Conservation (phyloP, 768 basidiomycete genomes). For the Phylloporus sp. region DNA sequence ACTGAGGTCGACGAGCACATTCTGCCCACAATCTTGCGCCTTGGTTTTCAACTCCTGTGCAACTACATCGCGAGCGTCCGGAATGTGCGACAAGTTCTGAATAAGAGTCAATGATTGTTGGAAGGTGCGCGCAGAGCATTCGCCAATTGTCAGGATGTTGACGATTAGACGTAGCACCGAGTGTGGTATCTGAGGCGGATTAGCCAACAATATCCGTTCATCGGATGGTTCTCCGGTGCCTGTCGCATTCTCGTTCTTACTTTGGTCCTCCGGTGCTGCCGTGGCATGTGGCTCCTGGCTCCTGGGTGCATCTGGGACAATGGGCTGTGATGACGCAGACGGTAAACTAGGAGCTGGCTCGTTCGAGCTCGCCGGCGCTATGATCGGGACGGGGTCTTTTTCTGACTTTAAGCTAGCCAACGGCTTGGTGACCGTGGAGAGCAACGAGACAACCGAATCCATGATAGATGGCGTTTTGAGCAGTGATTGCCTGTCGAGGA, state of each 20-base stretch:
- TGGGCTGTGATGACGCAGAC: constrained; percentile 3
- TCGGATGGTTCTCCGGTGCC: constrained; percentile 28
- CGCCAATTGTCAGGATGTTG: constrained; percentile 95
- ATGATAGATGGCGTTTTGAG: constrained; percentile 87
- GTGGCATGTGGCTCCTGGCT: constrained; percentile 15
- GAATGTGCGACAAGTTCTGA: constrained; percentile 85
- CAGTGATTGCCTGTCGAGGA: constrained; percentile 83
- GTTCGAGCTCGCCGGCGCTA: constrained; percentile 17
- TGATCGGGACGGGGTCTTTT: constrained; percentile 30
- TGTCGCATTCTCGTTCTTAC: constrained; percentile 18
- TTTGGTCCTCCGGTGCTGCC: constrained; percentile 15
- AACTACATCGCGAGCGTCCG: constrained; percentile 84
- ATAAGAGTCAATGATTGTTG: constrained; percentile 89
- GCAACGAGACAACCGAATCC: constrained; percentile 85
- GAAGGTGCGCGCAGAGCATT: constrained; percentile 96
- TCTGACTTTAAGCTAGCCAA: constrained; percentile 59
- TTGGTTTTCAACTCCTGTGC: constrained; percentile 82
- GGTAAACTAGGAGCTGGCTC: constrained; percentile 8
- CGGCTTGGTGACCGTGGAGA: constrained; percentile 87
- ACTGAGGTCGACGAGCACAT: constrained; percentile 70
- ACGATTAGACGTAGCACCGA: constrained; percentile 86
- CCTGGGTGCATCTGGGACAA: constrained; percentile 8
- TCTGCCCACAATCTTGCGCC: constrained; percentile 84
- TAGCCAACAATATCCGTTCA: constrained; percentile 53
- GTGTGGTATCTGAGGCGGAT: constrained; percentile 82